Conservation (phyloP, 331 rosid genomes). For the Pyracantha coccinea region DNA sequence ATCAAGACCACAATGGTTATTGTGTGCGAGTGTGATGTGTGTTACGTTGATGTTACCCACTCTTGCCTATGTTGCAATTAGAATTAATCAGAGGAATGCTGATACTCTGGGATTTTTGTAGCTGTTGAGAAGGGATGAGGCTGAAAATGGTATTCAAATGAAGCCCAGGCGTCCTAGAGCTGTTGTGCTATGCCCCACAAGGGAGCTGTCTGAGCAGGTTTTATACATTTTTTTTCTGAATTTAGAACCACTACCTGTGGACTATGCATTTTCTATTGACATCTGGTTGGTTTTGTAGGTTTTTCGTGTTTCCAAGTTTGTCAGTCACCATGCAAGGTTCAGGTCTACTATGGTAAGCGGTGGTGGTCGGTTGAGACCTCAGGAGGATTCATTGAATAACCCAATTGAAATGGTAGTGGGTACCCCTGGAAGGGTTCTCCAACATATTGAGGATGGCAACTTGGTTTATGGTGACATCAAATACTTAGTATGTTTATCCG, state of each 20-base stretch:
- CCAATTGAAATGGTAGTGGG: conserved; percentile 91
- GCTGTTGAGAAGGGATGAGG: conserved; percentile 84
- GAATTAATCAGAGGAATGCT: conserved; percentile 6
- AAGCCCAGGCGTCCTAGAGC: conserved; percentile 90
- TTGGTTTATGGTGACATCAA: conserved; percentile 86
- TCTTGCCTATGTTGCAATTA: not conserved
- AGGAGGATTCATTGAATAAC: conserved; percentile 76
- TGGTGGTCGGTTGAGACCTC: conserved; percentile 85
- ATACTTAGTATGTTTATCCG: conserved; percentile 38
- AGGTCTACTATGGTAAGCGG: conserved; percentile 93
- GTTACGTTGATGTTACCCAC: not conserved
- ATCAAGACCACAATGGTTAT: not conserved
- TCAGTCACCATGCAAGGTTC: conserved; percentile 88
- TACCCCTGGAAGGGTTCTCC: conserved; percentile 93
- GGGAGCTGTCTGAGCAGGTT: conserved; percentile 95
- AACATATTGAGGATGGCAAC: conserved; percentile 92
- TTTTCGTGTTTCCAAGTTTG: conserved; percentile 81
- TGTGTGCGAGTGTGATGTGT: not conserved
- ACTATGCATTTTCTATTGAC: conserved; percentile 17
- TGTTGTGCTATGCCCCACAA: conserved; percentile 82
- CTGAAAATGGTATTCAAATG: conserved; percentile 50
- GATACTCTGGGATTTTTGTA: conserved; percentile 16
- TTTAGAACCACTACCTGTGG: conserved; percentile 1
- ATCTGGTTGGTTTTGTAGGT: conserved; percentile 42
- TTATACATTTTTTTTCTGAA: conserved; percentile 5